Evolutionary conservation across 768 basidiomycete genomes (phyloP).

Genomic region (Cystofilobasidium capitatum): DNA sequence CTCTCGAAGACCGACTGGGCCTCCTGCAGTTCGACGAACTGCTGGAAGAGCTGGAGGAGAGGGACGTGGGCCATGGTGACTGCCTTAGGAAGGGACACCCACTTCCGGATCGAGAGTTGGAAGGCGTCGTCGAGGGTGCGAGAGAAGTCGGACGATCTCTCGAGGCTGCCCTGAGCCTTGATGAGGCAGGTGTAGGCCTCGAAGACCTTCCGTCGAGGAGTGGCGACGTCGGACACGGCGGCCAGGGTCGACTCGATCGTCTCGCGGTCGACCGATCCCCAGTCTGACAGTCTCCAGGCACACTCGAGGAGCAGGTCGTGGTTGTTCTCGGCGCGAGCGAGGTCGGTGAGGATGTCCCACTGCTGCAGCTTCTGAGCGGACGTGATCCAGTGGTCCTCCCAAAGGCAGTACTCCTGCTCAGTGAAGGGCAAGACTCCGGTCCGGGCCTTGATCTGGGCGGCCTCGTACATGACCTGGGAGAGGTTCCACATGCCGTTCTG

Average conservation of each 20-base stretch:
- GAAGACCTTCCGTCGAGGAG: constrained; percentile 93
- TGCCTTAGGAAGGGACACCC: constrained; percentile 76
- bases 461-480: constrained; percentile 68
- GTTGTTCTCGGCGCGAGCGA: constrained; percentile 79
- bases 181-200: constrained; percentile 87
- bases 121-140: constrained; percentile 87
- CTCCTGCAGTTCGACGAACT: constrained; percentile 95
- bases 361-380: constrained; percentile 88
- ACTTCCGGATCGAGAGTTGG: constrained; percentile 91
- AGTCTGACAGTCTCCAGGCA: constrained; percentile 86
- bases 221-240: constrained; percentile 71
- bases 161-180: constrained; percentile 54
- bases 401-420: constrained; percentile 89
- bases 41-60: constrained; percentile 92
- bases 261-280: constrained; percentile 59
- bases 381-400: constrained; percentile 99
- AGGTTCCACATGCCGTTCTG: constrained; percentile 97
- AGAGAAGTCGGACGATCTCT: constrained; percentile 67
- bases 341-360: constrained; percentile 89
- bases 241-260: constrained; percentile 67
- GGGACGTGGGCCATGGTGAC: constrained; percentile 89
- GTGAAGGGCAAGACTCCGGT: constrained; percentile 75
- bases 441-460: constrained; percentile 75
- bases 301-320: constrained; percentile 87
- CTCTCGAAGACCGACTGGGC: constrained; percentile 83